A percentile compares a stretch with the other conserved stretches of the same genome.
Conservation (phyloP, 2,329 filamentous ascomycete species). For the Alternaria alternata region DNA sequence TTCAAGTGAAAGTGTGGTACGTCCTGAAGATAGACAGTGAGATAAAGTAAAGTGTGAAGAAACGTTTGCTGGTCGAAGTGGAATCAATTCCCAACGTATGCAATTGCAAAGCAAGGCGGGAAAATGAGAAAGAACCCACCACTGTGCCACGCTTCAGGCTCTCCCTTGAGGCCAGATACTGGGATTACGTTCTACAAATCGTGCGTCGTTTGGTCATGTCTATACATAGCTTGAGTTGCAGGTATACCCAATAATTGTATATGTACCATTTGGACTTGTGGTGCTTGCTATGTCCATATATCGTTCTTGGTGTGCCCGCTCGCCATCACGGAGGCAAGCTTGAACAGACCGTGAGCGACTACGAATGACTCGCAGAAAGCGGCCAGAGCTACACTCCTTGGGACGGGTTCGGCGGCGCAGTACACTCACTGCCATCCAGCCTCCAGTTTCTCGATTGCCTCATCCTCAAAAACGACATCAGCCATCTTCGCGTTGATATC, state of each 20-base stretch:
- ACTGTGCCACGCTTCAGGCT: neutral
- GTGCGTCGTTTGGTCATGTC: neutral
- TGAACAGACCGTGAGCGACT: neutral
- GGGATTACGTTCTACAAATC: neutral
- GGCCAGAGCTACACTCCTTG: neutral
- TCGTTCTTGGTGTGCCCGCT: neutral
- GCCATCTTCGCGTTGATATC: constrained; percentile 59
- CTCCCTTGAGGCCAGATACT: neutral
- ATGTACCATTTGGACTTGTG: neutral
- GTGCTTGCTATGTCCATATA: neutral
- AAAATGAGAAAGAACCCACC: neutral
- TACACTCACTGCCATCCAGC: constrained; percentile 45
- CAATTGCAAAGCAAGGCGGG: neutral
- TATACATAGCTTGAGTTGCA: neutral
- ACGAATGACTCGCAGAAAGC: neutral
- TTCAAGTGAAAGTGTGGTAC: neutral
- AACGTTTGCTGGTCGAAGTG: neutral
- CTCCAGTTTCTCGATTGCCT: constrained; percentile 52
- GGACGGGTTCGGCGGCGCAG: neutral
- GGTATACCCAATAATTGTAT: neutral
- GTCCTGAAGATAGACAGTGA: neutral
- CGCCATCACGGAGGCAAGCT: neutral
- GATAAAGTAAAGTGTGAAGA: neutral
- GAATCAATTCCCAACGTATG: neutral
- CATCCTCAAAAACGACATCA: constrained; percentile 55